These are phyloP conservation scores for Colletotrichum truncatum DNA, from an alignment of 2,329 filamentous ascomycete species.

Conservation along the genomic window DNA sequence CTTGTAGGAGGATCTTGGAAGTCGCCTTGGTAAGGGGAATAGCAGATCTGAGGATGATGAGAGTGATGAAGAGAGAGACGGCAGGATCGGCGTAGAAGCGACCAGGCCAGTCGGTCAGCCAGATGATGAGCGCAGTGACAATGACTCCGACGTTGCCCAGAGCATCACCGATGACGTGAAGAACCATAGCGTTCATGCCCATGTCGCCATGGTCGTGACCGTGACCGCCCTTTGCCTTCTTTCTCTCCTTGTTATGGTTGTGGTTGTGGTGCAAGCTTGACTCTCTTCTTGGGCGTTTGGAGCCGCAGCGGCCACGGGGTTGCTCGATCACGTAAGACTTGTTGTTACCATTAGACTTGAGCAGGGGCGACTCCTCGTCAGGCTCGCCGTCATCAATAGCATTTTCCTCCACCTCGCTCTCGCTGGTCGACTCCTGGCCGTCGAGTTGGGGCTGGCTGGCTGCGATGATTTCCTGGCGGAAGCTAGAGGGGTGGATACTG, in stretches of 20 bases:
- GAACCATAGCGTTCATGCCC: slow-evolving; percentile 90
- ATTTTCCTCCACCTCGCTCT: slow-evolving; percentile 62
- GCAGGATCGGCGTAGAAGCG: slow-evolving; percentile 90
- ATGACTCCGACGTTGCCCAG: slow-evolving; percentile 90
- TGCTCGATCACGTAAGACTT: slow-evolving; percentile 15
- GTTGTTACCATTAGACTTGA: slow-evolving; percentile 47
- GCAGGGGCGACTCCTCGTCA: slow-evolving; percentile 57
- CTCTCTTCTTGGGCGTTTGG: slow-evolving; percentile 51
- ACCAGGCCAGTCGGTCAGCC: slow-evolving; percentile 84
- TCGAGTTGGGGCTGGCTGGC: slow-evolving; percentile 67
- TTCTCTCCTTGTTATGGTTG: slow-evolving; percentile 81
- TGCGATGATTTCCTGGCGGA: slow-evolving; percentile 91
- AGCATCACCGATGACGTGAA: slow-evolving; percentile 83
- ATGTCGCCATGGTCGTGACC: slow-evolving; percentile 87
- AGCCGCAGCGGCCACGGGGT: slow-evolving; percentile 32
- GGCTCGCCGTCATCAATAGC: slow-evolving; percentile 51
- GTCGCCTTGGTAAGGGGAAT: slow-evolving; percentile 83
- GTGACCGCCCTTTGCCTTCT: slow-evolving; percentile 68
- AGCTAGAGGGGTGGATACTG: slow-evolving; percentile 87
- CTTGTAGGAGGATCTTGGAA: slow-evolving; percentile 90
- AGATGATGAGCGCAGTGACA: slow-evolving; percentile 85
- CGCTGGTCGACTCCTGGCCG: slow-evolving; percentile 60
- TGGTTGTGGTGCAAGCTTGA: slow-evolving; percentile 73
- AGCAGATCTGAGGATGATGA: slow-evolving; percentile 78
- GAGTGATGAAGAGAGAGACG: slow-evolving; percentile 93